Conservation (phyloP, 805 yeast species). For the Blastobotrys chiropterorum region DNA sequence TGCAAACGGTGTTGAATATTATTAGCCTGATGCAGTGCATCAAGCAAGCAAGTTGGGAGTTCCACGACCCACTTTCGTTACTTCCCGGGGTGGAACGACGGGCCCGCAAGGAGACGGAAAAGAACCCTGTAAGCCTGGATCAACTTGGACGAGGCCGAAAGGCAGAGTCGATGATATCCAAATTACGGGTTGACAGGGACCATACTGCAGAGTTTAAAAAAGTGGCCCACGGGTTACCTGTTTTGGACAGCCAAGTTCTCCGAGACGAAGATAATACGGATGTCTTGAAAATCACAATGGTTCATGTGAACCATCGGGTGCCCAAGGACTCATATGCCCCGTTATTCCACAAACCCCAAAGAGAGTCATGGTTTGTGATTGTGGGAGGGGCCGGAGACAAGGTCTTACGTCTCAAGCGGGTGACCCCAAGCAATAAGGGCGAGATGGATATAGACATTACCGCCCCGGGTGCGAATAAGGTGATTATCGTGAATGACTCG, state of each 20-base stretch:
- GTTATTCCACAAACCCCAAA: constrained; percentile 81
- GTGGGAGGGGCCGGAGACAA: constrained; percentile 44
- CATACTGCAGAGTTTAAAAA: constrained; percentile 44
- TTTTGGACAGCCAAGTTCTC: constrained; percentile 35
- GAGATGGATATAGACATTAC: constrained; percentile 2
- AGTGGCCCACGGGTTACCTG: constrained; percentile 56
- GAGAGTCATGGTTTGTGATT: constrained; percentile 88
- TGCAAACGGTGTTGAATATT: constrained; percentile 53
- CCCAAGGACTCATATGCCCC: constrained; percentile 64
- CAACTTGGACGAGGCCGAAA: constrained; percentile 6
- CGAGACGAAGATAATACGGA: constrained; percentile 22
- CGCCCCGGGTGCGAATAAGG: constrained; percentile 3
- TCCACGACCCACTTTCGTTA: constrained; percentile 57
- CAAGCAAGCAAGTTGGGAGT: constrained; percentile 85
- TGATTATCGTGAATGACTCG: constrained; percentile 19
- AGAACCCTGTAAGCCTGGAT: constrained; percentile 9
- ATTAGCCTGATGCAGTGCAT: constrained; percentile 74
- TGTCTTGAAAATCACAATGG: constrained; percentile 39
- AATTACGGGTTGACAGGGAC: constrained; percentile 38
- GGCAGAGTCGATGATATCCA: constrained; percentile 29
- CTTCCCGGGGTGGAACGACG: constrained; percentile 40
- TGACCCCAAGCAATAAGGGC: constrained; percentile 27
- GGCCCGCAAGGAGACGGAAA: constrained; percentile 1
- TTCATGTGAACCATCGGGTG: constrained; percentile 41
- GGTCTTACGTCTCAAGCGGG: constrained; percentile 63